Evolutionary conservation across 345 rosid species (phyloP), one percentile per base, ranked within the genome.

Genomic region (Hibiscus trionum): DNA sequence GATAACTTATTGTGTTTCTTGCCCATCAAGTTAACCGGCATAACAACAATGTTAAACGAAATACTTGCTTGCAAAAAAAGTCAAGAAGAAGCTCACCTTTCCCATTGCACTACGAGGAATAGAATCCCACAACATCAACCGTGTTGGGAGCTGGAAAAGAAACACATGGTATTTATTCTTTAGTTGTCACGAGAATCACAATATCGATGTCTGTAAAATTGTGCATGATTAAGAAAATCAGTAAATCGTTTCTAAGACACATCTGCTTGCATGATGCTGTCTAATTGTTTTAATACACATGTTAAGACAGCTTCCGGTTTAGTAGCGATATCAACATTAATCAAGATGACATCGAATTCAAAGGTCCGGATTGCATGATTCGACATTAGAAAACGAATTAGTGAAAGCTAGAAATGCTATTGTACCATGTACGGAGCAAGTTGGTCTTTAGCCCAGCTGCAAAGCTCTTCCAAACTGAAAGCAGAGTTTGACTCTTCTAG

Each of bases 41-140:
- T 39, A 52, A 61, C 68, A 69, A 35, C 1, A 46, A 46, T 16
- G 57, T 72, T 46, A 9, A 68, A 68, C 3, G 11, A 7, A 1
- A 68, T 57, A 4, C 61, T 31, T 63, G 27, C 42, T 46, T 17
- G 24, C 2, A 11, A 71, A 33, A 59, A 29, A 14, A 58, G 39
- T 62, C 37, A 37, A 63, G 61, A 53, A 55, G 77, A 27, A 63
- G 10, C 15, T 70, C 63, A 95, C 98, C 98, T 95, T 95, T 75
- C 99, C 98, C 99, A 92, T 95, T 14, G 99, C 99, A 73, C 92
- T 92, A 33, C 98, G 97, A 21, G 99, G 99, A 53, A 95, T 79
- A 6, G 87, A 82, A 46, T 95, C 94, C 99, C 97, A 92, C 73
- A 95, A 66, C 73, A 89, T 80, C 77, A 95, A 73, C 47, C 82